phyloP scores from a whole-genome alignment of 176 grass and related monocot genomes.

The Saccharum officinarum region DNA sequence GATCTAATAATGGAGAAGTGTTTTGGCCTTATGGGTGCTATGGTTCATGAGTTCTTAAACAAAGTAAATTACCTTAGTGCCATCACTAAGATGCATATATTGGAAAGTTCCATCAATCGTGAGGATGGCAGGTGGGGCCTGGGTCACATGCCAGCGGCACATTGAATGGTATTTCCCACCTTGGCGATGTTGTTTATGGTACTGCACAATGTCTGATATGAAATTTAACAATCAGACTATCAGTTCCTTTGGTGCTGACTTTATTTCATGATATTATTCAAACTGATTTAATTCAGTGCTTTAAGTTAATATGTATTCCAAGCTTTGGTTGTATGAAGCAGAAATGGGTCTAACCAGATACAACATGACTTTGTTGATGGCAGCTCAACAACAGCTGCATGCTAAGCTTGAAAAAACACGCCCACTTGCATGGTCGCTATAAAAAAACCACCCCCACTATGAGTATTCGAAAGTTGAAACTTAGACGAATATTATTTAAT shows the following conservation, averaged over 20 bases:
- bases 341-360: not conserved
- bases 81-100: not conserved
- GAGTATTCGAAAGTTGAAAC: not conserved
- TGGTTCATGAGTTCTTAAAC: not conserved
- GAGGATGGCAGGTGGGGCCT: not conserved
- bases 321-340: not conserved
- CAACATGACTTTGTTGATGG: not conserved
- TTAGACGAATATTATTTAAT: not conserved
- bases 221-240: not conserved
- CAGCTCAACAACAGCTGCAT: not conserved
- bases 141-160: not conserved
- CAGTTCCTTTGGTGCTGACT: not conserved
- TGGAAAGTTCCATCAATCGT: not conserved
- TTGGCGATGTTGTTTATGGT: not conserved
- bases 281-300: not conserved
- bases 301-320: not conserved
- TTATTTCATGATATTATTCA: slow-evolving; percentile 21
- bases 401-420: slow-evolving; percentile 2
- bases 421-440: not conserved
- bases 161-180: not conserved
- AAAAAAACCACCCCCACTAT: not conserved
- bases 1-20: not conserved
- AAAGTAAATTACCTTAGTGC: not conserved
- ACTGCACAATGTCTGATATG: not conserved
- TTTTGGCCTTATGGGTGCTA: not conserved